phyloP scores from a whole-genome alignment of 2,329 filamentous ascomycete genomes.

The Stromatinia cepivora region DNA sequence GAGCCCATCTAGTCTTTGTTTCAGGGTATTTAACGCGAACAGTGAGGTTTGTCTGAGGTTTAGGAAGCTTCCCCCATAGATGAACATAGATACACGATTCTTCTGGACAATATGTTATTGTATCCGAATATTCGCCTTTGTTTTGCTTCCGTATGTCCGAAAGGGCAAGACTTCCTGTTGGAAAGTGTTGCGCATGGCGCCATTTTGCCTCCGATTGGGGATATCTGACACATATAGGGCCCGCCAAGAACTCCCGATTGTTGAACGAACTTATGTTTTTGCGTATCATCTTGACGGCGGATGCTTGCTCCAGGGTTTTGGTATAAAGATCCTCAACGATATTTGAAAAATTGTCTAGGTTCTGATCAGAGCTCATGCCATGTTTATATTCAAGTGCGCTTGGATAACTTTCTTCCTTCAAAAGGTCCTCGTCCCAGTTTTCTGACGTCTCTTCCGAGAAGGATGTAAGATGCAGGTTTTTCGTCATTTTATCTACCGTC shows the following conservation, averaged over 20 bases:
- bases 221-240: slow-evolving; percentile 26
- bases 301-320: not conserved
- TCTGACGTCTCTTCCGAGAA: slow-evolving; percentile 14
- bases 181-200: slow-evolving; percentile 24
- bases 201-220: slow-evolving; percentile 25
- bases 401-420: not conserved
- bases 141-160: slow-evolving; percentile 27
- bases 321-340: not conserved
- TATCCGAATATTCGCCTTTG: slow-evolving; percentile 29
- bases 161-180: slow-evolving; percentile 28
- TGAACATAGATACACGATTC: slow-evolving; percentile 30
- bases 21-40: slow-evolving; percentile 21
- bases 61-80: slow-evolving; percentile 18
- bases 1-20: slow-evolving; percentile 23
- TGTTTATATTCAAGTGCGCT: not conserved
- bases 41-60: not conserved
- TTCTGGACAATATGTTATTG: slow-evolving; percentile 14
- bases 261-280: slow-evolving; percentile 15
- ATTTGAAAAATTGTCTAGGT: not conserved
- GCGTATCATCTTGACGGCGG: not conserved
- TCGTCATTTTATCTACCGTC: slow-evolving; percentile 33
- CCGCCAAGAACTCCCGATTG: not conserved
- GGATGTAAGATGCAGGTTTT: slow-evolving; percentile 26
- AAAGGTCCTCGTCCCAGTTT: not conserved
- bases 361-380: not conserved